Evolutionary conservation across 228 moss, liverwort and hornwort species (phyloP), one percentile per base, ranked within the genome.

Genomic region (Sphagnum magellanicum): DNA sequence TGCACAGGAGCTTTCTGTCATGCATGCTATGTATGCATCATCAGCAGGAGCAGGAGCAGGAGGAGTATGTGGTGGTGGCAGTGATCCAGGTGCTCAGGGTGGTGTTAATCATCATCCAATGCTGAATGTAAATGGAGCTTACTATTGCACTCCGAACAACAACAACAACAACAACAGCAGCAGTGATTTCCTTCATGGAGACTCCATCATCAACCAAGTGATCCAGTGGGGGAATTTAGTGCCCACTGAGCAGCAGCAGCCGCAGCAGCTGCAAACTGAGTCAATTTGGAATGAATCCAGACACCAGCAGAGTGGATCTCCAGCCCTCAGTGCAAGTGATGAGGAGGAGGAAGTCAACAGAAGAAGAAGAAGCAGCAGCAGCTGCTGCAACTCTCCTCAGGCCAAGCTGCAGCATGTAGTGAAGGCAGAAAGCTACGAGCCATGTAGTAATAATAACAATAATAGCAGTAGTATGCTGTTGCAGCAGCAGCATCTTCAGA

Each of bases 1-100:
- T 8, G 17, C 13, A 32, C 32, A 32, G 4, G 69, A 73, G 57
- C 59, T 79, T 4, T 63, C 81, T 1, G 63, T 50, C 59, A 70
- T 81, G 75, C 76, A 84, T 13, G 81, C 77, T 63, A 70, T 85
- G 81, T 85, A 81, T 55, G 79, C 81, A 4, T 67, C 70, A 0
- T 72, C 48, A 5, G 32, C 32, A 32, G 32, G 32, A 3, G 32
- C 32, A 32, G 32, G 32, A 32, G 32, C 32, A 32, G 32, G 32
- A 32, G 32, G 32, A 32, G 32, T 32, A 32, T 32, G 32, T 3
- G 32, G 32, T 32, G 32, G 32, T 32, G 61, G 32, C 32, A 32
- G 32, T 32, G 32, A 32, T 32, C 32, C 32, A 32, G 32, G 32
- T 32, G 32, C 32, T 32, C 3, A 32, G 32, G 32, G 32, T 32